Evolutionary conservation across 2,329 filamentous ascomycete species (phyloP), one percentile per base, ranked within the genome.

Genomic region (Exophiala phaeomuriformis): DNA sequence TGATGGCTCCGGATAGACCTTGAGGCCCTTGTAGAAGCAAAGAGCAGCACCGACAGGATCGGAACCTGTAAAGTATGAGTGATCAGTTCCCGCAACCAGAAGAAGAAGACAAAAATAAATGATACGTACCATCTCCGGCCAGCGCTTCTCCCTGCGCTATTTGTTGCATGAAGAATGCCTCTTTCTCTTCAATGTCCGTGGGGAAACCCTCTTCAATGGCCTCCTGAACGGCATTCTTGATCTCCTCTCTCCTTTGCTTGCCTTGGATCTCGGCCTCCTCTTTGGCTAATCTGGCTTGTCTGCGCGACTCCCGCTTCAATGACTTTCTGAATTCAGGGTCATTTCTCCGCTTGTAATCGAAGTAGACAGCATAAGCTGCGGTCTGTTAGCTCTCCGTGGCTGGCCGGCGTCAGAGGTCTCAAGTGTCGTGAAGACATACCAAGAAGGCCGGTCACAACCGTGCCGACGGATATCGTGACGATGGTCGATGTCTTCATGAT

Each of bases 11-110:
- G 93, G 93, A 75, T 98, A 98, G 64, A 97, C 93, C 81, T 98
- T 98, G 63, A 98, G 81, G 42, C 90, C 93, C 79, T 90, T 94
- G 82, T 97, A 98, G 76, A 98, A 98, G 71, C 88, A 89, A 57
- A 97, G 77, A 45, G 93, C 91, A 48, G 93, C 88, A 62, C 96
- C 90, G 55, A 95, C 72, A 53, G 73, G 69, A 52, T 70, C 65
- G 46, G 68, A 65, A 45, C 69, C 72, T 73, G 59, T 29, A 36
- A 41, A 51, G 33, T 47, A 47, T 64, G 53, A 61, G 60, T 36
- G 30, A 52, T n/a, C 52, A 29, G 40, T 31, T 36, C n/a, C 39
- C 28, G 32, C 1, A 19, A 19, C 19, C 19, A 19, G 19, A 19
- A 19, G 19, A 19, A 19, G 19, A 19, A 37, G 30, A 39, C 10